Percentiles rank a stretch among this genome's conserved stretches.
phyloP scores from a whole-genome alignment of 148 eudicot genomes.

The Vaccinium corymbosum region DNA sequence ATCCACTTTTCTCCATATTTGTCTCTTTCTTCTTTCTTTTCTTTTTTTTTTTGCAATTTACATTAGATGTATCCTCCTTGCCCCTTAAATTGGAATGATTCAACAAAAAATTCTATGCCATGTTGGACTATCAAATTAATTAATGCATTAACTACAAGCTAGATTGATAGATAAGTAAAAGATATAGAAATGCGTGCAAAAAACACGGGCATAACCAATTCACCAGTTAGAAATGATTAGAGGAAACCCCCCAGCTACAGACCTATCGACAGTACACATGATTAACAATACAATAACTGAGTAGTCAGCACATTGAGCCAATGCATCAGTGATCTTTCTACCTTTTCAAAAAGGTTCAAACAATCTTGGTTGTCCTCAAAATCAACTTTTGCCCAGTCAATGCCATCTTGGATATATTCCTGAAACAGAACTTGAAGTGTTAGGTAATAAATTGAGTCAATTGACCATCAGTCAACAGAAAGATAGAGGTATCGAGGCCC shows the following conservation, averaged over 20 bases:
- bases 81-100: not conserved
- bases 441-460: not conserved
- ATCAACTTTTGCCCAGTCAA: slow-evolving; percentile 94
- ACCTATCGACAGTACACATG: not conserved
- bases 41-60: not conserved
- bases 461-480: not conserved
- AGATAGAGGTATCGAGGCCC: not conserved
- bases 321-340: slow-evolving; percentile 19
- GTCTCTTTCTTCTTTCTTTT: not conserved
- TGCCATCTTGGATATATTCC: slow-evolving; percentile 98
- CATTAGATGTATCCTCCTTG: not conserved
- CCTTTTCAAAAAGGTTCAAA: slow-evolving; percentile 93
- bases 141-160: not conserved
- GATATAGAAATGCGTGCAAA: not conserved
- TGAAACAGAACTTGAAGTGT: slow-evolving; percentile 26
- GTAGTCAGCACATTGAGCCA: slow-evolving; percentile 4
- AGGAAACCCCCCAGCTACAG: slow-evolving; percentile 44
- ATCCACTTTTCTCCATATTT: not conserved
- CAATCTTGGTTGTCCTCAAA: slow-evolving; percentile 98
- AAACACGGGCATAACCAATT: not conserved
- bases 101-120: not conserved
- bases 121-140: not conserved
- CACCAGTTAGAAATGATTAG: not conserved
- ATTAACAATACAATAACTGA: not conserved
- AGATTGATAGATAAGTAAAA: not conserved